Evolutionary conservation across 139 green algal species (phyloP), one percentile per base, ranked within the genome.

Genomic region (Tetradesmus lagerheimii): DNA sequence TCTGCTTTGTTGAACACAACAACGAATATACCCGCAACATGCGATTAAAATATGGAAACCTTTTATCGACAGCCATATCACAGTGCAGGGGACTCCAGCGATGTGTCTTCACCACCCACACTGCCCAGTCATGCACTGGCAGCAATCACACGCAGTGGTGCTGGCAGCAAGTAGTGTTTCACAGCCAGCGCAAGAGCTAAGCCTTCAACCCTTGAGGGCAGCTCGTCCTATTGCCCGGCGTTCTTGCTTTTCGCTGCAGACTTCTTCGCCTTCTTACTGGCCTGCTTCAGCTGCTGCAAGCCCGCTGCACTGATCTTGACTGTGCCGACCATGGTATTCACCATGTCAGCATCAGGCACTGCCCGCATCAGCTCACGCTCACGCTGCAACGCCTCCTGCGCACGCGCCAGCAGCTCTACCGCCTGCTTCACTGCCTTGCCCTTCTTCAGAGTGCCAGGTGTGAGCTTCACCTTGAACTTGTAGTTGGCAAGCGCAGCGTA

Each of bases 271-370:
- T 93, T 94, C 76, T 94, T 95, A 29, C 90, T 80, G 25, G 91
- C 64, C 29, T 86, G 53, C 89, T 96, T 95, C 47, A 98, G 84
- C 91, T 99, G 98, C 62, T 96, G 95, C 87, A 99, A 88, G 11
- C 97, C 97, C 0, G 97, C 95, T 91, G 96, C 96, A 83, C 91
- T 92, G 0, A 99, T 57, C 92, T 99, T 98, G 25, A 99, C 97
- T n/a, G 89, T 95, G 57, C 95, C 94, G 38, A 98, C 91, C 93
- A 99, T 97, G 15, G 91, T 89, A 75, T 93, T 95, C 81, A 99
- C 96, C 37, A 96, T 91, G 47, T 99, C 97, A 35, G 91, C 93
- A 39, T 99, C 97, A 1, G 96, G 94, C n/a, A 97, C 89, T 0
- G 93, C 91, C 34, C 93, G 92, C 80, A 99, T 92, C 37, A 98